Conservation (phyloP, 345 rosid genomes). For the Populus euphratica region DNA sequence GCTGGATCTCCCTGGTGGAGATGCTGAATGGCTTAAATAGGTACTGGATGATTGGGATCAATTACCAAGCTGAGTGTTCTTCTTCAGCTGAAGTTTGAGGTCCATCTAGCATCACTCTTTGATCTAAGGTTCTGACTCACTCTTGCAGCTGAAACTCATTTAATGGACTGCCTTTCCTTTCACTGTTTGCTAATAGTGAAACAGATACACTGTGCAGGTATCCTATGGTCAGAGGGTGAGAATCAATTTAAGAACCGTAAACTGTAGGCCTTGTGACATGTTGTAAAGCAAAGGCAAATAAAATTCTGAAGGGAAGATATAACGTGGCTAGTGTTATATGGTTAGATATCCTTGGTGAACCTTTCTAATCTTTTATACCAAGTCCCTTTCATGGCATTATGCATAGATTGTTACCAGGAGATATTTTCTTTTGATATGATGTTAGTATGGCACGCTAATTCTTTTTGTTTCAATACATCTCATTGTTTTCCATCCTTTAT, state of each 20-base stretch:
- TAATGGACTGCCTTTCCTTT: background rate
- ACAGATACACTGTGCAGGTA: background rate
- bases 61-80: background rate
- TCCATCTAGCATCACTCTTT: background rate
- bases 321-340: background rate
- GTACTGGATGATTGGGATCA: conserved; percentile 1
- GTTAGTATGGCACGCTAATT: no score
- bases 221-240: background rate
- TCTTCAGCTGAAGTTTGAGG: background rate
- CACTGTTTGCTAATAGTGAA: background rate
- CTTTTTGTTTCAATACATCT: no score
- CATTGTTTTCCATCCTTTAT: no score
- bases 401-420: no score
- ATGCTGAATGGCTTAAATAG: conserved; percentile 11
- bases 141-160: background rate
- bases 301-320: background rate
- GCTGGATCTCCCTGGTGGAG: conserved; percentile 96
- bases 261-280: background rate
- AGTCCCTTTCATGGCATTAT: no score
- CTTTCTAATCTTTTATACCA: no score
- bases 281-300: background rate
- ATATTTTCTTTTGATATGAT: no score
- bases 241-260: background rate
- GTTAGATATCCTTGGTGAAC: no score
- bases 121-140: background rate